A percentile compares a stretch with the other conserved stretches of the same genome.
Conservation (phyloP, 2,329 filamentous ascomycete species). For the Neonectria coccinea region DNA sequence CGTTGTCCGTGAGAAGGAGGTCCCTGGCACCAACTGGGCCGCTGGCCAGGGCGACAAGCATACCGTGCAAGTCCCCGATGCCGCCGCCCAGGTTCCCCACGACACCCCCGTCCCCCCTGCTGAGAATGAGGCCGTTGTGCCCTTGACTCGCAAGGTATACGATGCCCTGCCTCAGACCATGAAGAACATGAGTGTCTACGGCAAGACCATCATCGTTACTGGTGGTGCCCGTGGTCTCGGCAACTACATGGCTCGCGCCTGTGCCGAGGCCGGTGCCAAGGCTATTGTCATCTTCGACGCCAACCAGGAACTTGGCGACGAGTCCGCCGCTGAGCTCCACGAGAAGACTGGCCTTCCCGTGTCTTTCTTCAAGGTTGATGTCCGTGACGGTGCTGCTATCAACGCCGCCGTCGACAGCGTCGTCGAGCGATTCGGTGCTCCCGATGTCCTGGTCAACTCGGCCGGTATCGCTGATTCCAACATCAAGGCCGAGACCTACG, state of each 20-base stretch:
- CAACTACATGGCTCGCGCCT: slow-evolving; percentile 82
- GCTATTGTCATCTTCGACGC: slow-evolving; percentile 81
- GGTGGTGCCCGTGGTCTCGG: slow-evolving; percentile 82
- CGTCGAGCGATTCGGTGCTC: slow-evolving; percentile 73
- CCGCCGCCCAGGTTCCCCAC: slow-evolving; percentile 56
- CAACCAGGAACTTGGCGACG: slow-evolving; percentile 79
- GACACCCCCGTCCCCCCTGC: slow-evolving; percentile 53
- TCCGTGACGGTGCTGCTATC: slow-evolving; percentile 78
- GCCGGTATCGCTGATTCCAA: slow-evolving; percentile 87
- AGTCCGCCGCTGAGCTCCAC: slow-evolving; percentile 76
- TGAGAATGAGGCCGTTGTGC: slow-evolving; percentile 62
- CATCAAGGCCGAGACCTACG: slow-evolving; percentile 84
- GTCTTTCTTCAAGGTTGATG: slow-evolving; percentile 83
- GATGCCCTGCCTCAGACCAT: slow-evolving; percentile 72
- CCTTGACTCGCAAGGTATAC: slow-evolving; percentile 66
- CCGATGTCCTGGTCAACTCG: slow-evolving; percentile 83
- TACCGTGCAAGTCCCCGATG: slow-evolving; percentile 64
- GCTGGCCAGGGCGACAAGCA: slow-evolving; percentile 64
- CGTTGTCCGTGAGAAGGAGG: slow-evolving; percentile 67
- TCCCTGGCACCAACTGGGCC: slow-evolving; percentile 67
- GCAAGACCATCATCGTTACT: slow-evolving; percentile 79
- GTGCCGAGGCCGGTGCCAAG: slow-evolving; percentile 80
- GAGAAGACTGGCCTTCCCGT: slow-evolving; percentile 79
- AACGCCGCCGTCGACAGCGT: slow-evolving; percentile 76
- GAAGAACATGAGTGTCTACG: slow-evolving; percentile 75